phyloP scores from a whole-genome alignment of 805 yeast genomes.

The Kazachstania bromeliacearum region DNA sequence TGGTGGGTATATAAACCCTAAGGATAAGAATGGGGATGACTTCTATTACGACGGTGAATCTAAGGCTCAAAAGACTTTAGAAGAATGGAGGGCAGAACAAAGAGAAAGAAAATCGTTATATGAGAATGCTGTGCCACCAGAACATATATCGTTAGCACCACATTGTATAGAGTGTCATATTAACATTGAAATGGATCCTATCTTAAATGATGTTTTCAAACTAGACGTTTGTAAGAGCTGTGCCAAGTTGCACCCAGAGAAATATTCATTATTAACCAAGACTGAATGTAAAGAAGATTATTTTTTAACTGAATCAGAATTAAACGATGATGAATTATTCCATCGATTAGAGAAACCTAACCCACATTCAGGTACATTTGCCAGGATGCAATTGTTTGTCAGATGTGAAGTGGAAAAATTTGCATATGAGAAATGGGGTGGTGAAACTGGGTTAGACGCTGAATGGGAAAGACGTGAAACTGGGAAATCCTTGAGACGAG shows the following conservation, averaged over 20 bases:
- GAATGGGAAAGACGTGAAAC: constrained; percentile 85
- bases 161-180: constrained; percentile 77
- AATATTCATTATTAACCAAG: constrained; percentile 82
- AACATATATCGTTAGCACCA: constrained; percentile 64
- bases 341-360: constrained; percentile 82
- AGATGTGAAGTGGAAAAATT: constrained; percentile 88
- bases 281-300: constrained; percentile 94
- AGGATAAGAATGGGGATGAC: constrained; percentile 11
- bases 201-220: constrained; percentile 57
- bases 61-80: constrained; percentile 34
- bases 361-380: constrained; percentile 83
- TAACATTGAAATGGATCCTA: constrained; percentile 63
- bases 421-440: constrained; percentile 93
- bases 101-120: constrained; percentile 44
- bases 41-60: constrained; percentile 14
- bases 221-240: constrained; percentile 76
- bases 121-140: constrained; percentile 59
- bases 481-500: constrained; percentile 60
- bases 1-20: constrained; percentile 66
- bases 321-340: constrained; percentile 57
- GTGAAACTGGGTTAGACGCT: constrained; percentile 76
- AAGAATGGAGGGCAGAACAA: constrained; percentile 50
- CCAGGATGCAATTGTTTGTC: constrained; percentile 85
- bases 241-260: constrained; percentile 65
- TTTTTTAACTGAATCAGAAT: constrained; percentile 85